Base-by-base conservation (phyloP, 805 yeast genomes). In the Saccharomycopsis oosterbeekiorum region DNA sequence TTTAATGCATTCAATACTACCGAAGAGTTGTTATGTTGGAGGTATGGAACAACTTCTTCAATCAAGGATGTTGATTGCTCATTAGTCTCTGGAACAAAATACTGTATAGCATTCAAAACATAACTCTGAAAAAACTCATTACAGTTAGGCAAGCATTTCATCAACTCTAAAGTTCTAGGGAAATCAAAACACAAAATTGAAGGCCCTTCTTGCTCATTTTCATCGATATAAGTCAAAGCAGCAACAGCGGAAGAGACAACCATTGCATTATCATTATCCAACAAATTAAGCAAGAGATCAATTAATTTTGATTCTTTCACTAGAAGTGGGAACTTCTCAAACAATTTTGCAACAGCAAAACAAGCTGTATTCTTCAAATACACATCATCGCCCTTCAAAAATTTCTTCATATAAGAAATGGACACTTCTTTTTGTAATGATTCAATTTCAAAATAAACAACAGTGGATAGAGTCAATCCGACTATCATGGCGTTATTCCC, bases 21-120 rank as follows among this genome's bases (percentile, higher is more conserved):
- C 0, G 94, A 80, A 0, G 96, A 77, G 71, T 89, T 91, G 17
- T 84, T 85, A 70, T 89, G 96, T 68, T 84, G 96, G 26, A 93
- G 73, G 50, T 85, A 82, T 0, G 97, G 91, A 6, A 86, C 70
- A 2, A 83, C 76, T 14, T 79, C 74, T 43, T 87, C 93, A 26
- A 89, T 82, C 67, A 92, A 68, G 3, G 76, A 76, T 53, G 81
- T 73, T 0, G 96, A 90, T 43, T 87, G 93, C 1, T 75, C 76
- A n/a, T 82, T 75, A 0, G 79, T 75, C 64, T 84, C 83, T 1
- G 98, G 97, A 1, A 86, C 86, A 70, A 79, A 89, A 8, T 82
- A 73, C 78, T 84, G 65, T 50, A 92, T 69, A 0, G 91, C 80
- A 60, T 83, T 82, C 60, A 93, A 72, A 15, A 90, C 76, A 54